A percentile compares a stretch with the other conserved stretches of the same genome.
These are phyloP conservation scores for Lepraria neglecta DNA, from an alignment of 495 filamentous ascomycete species.

Conservation along the genomic window DNA sequence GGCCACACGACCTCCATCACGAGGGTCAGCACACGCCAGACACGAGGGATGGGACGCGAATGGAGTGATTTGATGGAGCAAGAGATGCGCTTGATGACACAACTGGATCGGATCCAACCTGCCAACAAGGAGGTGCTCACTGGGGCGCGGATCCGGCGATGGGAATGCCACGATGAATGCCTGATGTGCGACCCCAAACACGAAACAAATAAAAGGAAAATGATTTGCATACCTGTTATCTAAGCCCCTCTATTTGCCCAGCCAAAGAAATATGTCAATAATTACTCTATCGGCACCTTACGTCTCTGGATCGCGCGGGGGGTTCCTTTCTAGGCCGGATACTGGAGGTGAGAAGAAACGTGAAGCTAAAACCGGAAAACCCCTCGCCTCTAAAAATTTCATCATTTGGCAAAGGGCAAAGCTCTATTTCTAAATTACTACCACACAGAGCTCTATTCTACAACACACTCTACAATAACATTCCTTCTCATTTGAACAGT, in stretches of 20 bases:
- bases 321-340: conserved; percentile 6
- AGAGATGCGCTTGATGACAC: conserved; percentile 21
- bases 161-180: conserved; percentile 19
- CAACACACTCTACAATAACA: neutral
- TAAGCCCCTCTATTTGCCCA: conserved; percentile 2
- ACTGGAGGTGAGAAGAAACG: conserved; percentile 12
- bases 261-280: conserved; percentile 11
- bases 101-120: conserved; percentile 15
- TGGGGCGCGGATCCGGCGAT: conserved; percentile 18
- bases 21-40: conserved; percentile 20
- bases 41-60: conserved; percentile 13
- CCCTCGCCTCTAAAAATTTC: conserved; percentile 11
- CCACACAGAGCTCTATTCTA: neutral
- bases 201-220: conserved; percentile 16
- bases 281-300: conserved; percentile 13
- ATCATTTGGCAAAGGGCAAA: neutral
- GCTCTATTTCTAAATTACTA: neutral
- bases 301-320: conserved; percentile 12
- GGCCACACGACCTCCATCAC: conserved; percentile 16
- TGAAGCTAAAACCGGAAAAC: conserved; percentile 6
- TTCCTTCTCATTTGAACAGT: neutral
- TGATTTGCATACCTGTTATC: conserved; percentile 18
- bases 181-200: conserved; percentile 14
- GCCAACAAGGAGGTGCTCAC: conserved; percentile 11
- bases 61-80: conserved; percentile 15